Percentiles rank a stretch among this genome's conserved stretches.
Conservation (phyloP, 2,329 filamentous ascomycete species). For the Aspergillus melleus region DNA sequence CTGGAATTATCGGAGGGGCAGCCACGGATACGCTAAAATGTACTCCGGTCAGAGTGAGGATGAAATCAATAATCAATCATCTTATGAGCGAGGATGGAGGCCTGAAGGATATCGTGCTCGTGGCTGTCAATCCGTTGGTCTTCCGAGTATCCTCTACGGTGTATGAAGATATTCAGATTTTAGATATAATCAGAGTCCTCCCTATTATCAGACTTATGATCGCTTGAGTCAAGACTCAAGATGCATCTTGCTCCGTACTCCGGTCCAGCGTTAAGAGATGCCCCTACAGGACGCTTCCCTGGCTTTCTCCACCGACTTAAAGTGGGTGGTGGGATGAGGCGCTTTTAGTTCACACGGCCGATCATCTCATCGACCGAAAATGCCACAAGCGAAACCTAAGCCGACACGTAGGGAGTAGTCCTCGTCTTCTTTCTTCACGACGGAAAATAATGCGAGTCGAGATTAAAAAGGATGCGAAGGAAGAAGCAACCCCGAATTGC, state of each 20-base stretch:
- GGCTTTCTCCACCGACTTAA: slow-evolving; percentile 4
- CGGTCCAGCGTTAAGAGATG: background rate
- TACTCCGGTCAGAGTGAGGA: background rate
- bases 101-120: too few relatives aligned
- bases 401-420: slow-evolving; percentile 3
- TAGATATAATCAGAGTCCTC: too few relatives aligned
- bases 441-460: background rate
- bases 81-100: too few relatives aligned
- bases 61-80: background rate
- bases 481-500: background rate
- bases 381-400: slow-evolving; percentile 3
- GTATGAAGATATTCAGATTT: too few relatives aligned
- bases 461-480: background rate
- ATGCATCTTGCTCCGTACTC: background rate
- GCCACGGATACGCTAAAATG: background rate
- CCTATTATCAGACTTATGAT: background rate
- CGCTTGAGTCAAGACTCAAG: slow-evolving; percentile 1
- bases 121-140: too few relatives aligned
- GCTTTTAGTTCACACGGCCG: slow-evolving; percentile 7
- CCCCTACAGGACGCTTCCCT: slow-evolving; percentile 1
- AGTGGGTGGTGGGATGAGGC: slow-evolving; percentile 9
- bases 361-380: slow-evolving; percentile 6
- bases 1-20: background rate
- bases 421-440: too few relatives aligned
- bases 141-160: too few relatives aligned